These are phyloP conservation scores for Rubia yunnanensis DNA, from an alignment of 257 asterid genomes.

Conservation along the genomic window DNA sequence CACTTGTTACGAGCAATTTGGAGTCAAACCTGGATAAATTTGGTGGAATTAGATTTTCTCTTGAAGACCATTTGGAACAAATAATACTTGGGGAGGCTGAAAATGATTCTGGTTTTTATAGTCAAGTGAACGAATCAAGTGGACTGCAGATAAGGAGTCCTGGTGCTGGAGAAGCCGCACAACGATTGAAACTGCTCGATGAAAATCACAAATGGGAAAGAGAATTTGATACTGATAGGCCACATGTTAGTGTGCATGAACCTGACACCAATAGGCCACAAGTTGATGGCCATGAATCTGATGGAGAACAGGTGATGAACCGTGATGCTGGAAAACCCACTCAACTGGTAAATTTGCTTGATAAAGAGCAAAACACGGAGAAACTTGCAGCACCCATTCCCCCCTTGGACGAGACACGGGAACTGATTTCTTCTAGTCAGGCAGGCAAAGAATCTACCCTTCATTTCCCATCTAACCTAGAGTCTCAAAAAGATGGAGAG, in stretches of 20 bases:
- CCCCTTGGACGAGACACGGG: constrained; percentile 33
- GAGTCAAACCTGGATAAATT: constrained; percentile 29
- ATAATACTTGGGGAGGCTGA: constrained; percentile 39
- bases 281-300: constrained; percentile 16
- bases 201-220: constrained; percentile 25
- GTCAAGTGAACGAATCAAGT: constrained; percentile 17
- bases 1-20: constrained; percentile 17
- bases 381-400: constrained; percentile 17
- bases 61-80: constrained; percentile 51
- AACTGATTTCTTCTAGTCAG: constrained; percentile 29
- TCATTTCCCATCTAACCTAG: constrained; percentile 23
- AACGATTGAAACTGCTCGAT: neutral
- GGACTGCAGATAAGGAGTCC: constrained; percentile 17
- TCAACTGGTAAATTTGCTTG: neutral
- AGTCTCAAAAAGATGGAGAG: constrained; percentile 16
- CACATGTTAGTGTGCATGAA: constrained; percentile 17
- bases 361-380: constrained; percentile 15
- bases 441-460: constrained; percentile 27
- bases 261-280: constrained; percentile 16
- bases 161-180: constrained; percentile 7
- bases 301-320: constrained; percentile 17
- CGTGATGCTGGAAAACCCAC: constrained; percentile 9
- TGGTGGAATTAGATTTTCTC: constrained; percentile 29
- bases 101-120: constrained; percentile 22
- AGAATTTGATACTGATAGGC: constrained; percentile 23